Conservation (phyloP, 768 basidiomycete genomes). For the Hortiboletus flavorubellus region DNA sequence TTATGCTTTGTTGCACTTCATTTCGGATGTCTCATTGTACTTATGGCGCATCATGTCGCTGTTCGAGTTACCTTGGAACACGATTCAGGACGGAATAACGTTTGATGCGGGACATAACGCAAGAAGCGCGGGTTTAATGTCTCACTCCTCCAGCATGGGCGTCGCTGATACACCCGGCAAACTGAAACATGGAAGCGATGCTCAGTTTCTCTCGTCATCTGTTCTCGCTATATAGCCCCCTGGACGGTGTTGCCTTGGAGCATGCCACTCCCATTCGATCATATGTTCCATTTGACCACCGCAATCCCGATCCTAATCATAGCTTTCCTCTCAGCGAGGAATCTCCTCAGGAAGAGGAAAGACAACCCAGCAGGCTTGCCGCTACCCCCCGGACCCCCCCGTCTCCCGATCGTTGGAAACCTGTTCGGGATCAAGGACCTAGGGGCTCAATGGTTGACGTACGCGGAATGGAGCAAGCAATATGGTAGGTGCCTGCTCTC, state of each 20-base stretch:
- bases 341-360: constrained; percentile 1
- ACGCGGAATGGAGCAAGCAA: constrained; percentile 39
- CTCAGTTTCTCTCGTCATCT: background rate
- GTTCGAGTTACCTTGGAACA: background rate
- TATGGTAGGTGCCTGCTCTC: constrained; percentile 32
- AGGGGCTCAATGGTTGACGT: constrained; percentile 38
- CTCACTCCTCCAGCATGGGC: background rate
- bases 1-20: constrained; percentile 1
- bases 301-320: constrained; percentile 1
- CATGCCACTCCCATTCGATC: background rate
- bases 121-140: background rate
- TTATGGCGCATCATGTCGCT: background rate
- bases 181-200: constrained; percentile 12
- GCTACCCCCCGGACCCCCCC: constrained; percentile 42
- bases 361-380: constrained; percentile 20
- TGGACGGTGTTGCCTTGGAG: background rate
- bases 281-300: constrained; percentile 5
- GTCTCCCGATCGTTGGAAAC: constrained; percentile 44
- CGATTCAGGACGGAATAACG: background rate
- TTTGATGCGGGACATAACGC: background rate
- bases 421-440: constrained; percentile 40
- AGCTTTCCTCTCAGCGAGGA: background rate
- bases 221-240: background rate
- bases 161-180: background rate
- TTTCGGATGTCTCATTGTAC: constrained; percentile 1